Base-by-base conservation (phyloP, 176 grass and related monocot genomes). In the Musa schizocarpa region DNA sequence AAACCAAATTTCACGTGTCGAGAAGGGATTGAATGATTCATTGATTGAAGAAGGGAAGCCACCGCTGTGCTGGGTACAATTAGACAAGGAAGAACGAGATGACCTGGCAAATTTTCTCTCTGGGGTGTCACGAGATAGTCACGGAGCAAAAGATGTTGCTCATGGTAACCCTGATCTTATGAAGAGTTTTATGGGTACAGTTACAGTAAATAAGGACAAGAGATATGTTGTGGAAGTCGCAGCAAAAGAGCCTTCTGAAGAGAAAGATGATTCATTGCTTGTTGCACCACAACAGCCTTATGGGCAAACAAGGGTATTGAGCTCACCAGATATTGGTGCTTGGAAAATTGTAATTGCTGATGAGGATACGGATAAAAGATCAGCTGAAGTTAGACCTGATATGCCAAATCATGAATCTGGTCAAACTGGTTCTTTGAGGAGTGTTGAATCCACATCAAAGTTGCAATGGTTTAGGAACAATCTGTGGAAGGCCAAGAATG, bases 31-130 rank as follows among this genome's bases (percentile, higher is more conserved):
- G 75, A 87, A 78, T 59, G 67, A 84, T 80, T 84, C 82, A 34
- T 81, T 81, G 13, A 50, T 81, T 26, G 81, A 87, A 56, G 82
- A 54, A 74, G 81, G 81, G 79, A 85, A 68, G 12, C 74, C n/a
- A 52, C 54, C 81, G 54, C 52, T 97, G 51, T 79, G 78, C 52
- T 97, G 90, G 90, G 85, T 97, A 9, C 92, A 88, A 75, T 78
- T 97, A 63, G 86, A 97, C 76, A 88, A 90, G 43, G 85, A 88
- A 19, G 93, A 97, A 72, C 72, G 68, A 75, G 87, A 97, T 53
- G 90, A 97, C 77, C 77, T 97, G 12, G 87, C 88, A 2, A 68
- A 83, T 79, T 97, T 97, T 87, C 90, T 97, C 76, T 92, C 93
- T 75, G 80, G 89, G 16, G 71, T 79, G 10, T 79, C 80, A 19